Base-by-base conservation (phyloP, 148 eudicot species). In the Vaccinium darrowii region DNA sequence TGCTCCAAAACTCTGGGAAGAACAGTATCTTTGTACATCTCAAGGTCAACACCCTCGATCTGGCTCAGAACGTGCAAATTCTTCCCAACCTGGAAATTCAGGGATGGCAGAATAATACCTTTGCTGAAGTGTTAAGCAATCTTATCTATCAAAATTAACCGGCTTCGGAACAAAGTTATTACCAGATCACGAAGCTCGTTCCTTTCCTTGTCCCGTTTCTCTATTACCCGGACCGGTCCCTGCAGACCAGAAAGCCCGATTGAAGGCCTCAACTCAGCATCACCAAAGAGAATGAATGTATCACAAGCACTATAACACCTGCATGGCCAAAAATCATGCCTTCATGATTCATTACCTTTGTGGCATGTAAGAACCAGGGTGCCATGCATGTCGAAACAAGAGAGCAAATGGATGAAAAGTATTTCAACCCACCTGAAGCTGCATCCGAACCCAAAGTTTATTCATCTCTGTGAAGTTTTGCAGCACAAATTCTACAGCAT, bases 211-310 rank as follows among this genome's bases (percentile, higher is more conserved):
- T 95, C 96, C 58, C 84, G 90, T 88, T 94, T 97, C 90, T 97
- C 99, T 87, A 86, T 91, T 82, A 89, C 89, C 84, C 91, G 92
- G 84, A 81, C 88, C 82, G 98, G 93, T 84, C 98, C 99, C 99
- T 97, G 98, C 99, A 97, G 98, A 93, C 93, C 96, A 97, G 90
- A 97, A 97, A 95, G 91, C 94, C 95, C 90, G 89, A 92, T 93
- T 92, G 98, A 95, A 93, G 92, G 94, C 94, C 94, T 93, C 94
- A 93, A 92, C 92, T 90, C 94, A 93, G 94, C 95, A 88, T 92
- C 94, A 94, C 88, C 95, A 92, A 93, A 94, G 91, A 91, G 89
- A 90, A 94, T 93, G 92, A 90, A 94, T 94, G 91, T 91, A 89
- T 92, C 90, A 91, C 94, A 94, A 94, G 94, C 94, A 94, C 91